A percentile compares a stretch with the other conserved stretches of the same genome.
Conservation (phyloP, 169 alveolate genomes). For the Cryptosporidium felis region DNA sequence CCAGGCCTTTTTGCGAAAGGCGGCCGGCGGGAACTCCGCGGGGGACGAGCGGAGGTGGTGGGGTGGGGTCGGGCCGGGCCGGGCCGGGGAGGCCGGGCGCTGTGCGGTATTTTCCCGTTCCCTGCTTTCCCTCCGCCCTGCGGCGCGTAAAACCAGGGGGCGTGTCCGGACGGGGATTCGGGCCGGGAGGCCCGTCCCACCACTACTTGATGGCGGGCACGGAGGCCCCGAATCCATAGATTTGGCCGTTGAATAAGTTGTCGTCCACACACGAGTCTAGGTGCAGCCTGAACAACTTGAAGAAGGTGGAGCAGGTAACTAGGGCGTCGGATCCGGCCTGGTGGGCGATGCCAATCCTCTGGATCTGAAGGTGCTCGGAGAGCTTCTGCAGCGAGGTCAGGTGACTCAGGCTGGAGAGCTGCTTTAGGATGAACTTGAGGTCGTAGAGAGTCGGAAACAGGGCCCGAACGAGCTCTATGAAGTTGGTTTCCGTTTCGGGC, state of each 20-base stretch:
- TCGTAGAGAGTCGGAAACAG: constrained; percentile 96
- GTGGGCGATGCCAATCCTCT: constrained; percentile 95
- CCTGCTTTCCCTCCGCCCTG: too few relatives aligned
- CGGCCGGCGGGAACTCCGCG: too few relatives aligned
- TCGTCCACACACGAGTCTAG: constrained; percentile 42
- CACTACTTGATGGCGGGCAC: neutral
- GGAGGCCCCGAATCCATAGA: constrained; percentile 42
- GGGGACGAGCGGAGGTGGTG: too few relatives aligned
- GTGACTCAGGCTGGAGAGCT: constrained; percentile 76
- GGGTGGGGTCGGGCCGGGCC: too few relatives aligned
- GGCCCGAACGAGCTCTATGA: constrained; percentile 86
- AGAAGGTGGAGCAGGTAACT: constrained; percentile 94
- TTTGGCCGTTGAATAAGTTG: constrained; percentile 38
- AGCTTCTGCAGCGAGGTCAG: constrained; percentile 75
- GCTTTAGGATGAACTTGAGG: constrained; percentile 90
- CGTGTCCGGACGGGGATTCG: too few relatives aligned
- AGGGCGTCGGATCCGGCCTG: constrained; percentile 98
- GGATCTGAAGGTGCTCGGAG: constrained; percentile 79
- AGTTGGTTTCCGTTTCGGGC: constrained; percentile 92
- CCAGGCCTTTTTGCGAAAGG: too few relatives aligned
- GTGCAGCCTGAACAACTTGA: constrained; percentile 80
- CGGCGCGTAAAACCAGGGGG: too few relatives aligned
- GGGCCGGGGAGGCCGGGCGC: too few relatives aligned
- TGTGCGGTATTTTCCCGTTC: too few relatives aligned
- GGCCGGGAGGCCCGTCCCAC: too few relatives aligned